Evolutionary conservation across 129 eudicot species (phyloP).

Genomic region (Centaurea solstitialis): DNA sequence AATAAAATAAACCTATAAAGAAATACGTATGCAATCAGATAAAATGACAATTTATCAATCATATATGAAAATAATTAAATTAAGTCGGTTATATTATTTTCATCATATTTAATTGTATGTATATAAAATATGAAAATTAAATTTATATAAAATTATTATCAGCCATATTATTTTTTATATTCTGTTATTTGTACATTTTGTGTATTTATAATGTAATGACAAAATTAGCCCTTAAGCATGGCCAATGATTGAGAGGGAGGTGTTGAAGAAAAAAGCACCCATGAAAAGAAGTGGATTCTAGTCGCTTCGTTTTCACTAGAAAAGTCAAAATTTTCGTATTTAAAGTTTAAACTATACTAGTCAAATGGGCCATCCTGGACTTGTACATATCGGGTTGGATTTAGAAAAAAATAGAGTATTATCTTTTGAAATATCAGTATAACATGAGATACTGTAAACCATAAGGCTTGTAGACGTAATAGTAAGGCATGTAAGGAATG

Average conservation of each 20-base stretch:
- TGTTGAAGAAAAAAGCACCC: constrained; percentile 5
- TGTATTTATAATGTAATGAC: background rate
- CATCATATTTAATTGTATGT: too few relatives aligned
- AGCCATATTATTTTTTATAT: background rate
- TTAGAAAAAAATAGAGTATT: too few relatives aligned
- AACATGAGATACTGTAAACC: too few relatives aligned
- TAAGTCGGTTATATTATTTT: too few relatives aligned
- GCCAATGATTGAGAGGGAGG: constrained; percentile 9
- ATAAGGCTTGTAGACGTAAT: too few relatives aligned
- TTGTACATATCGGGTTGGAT: too few relatives aligned
- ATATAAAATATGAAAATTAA: background rate
- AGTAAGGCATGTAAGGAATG: too few relatives aligned
- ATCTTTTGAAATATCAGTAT: too few relatives aligned
- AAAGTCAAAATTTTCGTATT: constrained; percentile 25
- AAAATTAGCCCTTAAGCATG: background rate
- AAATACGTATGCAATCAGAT: background rate
- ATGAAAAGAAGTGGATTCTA: constrained; percentile 23
- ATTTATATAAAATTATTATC: background rate
- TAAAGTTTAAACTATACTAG: constrained; percentile 9
- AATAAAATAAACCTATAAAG: background rate
- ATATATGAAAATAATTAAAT: too few relatives aligned
- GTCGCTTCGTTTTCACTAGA: constrained; percentile 12
- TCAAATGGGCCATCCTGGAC: constrained; percentile 4
- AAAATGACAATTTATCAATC: background rate
- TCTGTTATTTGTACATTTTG: background rate